Percentiles rank a stretch among this genome's conserved stretches.
These are phyloP conservation scores for Hyaloscypha bicolor DNA, from an alignment of 495 filamentous ascomycete genomes.

Conservation along the genomic window DNA sequence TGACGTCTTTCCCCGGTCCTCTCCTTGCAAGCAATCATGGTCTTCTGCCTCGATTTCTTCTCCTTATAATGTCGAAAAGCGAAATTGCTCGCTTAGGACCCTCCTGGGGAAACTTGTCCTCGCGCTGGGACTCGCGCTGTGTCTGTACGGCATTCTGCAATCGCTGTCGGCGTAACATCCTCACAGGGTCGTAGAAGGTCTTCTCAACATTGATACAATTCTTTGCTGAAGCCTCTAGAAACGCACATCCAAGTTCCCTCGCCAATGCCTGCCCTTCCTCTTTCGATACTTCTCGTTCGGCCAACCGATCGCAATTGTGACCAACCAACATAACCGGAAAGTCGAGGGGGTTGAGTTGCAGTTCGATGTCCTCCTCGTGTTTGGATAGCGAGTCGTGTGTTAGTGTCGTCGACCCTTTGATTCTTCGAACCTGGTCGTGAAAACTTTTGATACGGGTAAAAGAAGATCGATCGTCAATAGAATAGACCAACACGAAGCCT, in stretches of 20 bases:
- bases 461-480: constrained; percentile 72
- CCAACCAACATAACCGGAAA: constrained; percentile 5
- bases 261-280: constrained; percentile 93
- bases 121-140: too few relatives aligned
- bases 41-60: not conserved
- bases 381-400: not conserved
- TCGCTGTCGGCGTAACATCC: not conserved
- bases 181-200: constrained; percentile 95
- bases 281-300: constrained; percentile 81
- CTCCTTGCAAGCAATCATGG: not conserved
- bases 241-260: constrained; percentile 90
- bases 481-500: constrained; percentile 80
- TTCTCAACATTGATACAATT: constrained; percentile 99
- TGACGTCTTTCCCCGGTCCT: too few relatives aligned
- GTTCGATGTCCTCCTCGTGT: too few relatives aligned
- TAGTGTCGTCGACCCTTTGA: constrained; percentile 38
- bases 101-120: too few relatives aligned
- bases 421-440: constrained; percentile 72
- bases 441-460: constrained; percentile 70
- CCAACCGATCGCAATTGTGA: not conserved
- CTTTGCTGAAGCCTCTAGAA: constrained; percentile 96
- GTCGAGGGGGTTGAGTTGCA: too few relatives aligned
- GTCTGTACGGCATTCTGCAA: not conserved
- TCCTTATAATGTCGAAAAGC: too few relatives aligned
- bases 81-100: too few relatives aligned